A percentile compares a stretch with the other conserved stretches of the same genome.
Evolutionary conservation across 495 filamentous ascomycete genomes (phyloP).

Genomic region (Penicillium waksmanii): DNA sequence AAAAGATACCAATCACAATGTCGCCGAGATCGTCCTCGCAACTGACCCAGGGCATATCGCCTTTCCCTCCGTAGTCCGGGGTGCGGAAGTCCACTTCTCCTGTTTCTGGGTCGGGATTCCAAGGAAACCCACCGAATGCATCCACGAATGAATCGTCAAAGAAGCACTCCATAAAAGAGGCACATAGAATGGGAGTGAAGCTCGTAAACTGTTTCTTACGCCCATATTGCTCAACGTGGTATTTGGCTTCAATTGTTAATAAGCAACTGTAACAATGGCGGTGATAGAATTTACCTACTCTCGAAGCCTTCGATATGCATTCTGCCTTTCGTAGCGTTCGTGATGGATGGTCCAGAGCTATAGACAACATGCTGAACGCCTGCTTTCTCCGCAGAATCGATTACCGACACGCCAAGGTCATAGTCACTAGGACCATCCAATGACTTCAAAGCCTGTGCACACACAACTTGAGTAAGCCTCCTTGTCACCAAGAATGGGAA

Average conservation of each 20-base stretch:
- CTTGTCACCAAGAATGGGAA: neutral
- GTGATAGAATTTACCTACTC: neutral
- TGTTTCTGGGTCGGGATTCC: neutral
- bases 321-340: neutral
- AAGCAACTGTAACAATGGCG: neutral
- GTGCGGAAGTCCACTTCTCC: neutral
- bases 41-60: neutral
- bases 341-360: neutral
- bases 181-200: neutral
- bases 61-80: neutral
- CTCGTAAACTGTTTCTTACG: neutral
- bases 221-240: neutral
- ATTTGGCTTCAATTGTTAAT: neutral
- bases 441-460: neutral
- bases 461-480: neutral
- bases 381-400: neutral
- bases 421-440: neutral
- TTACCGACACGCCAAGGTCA: neutral
- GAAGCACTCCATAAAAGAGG: neutral
- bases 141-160: neutral
- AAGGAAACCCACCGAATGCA: neutral
- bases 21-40: neutral
- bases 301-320: neutral
- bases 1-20: neutral
- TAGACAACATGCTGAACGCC: neutral